Percentiles rank a stretch among this genome's conserved stretches.
Evolutionary conservation across 805 yeast genomes (phyloP).

Genomic region (Cyberlindnera xishuangbannaensis): DNA sequence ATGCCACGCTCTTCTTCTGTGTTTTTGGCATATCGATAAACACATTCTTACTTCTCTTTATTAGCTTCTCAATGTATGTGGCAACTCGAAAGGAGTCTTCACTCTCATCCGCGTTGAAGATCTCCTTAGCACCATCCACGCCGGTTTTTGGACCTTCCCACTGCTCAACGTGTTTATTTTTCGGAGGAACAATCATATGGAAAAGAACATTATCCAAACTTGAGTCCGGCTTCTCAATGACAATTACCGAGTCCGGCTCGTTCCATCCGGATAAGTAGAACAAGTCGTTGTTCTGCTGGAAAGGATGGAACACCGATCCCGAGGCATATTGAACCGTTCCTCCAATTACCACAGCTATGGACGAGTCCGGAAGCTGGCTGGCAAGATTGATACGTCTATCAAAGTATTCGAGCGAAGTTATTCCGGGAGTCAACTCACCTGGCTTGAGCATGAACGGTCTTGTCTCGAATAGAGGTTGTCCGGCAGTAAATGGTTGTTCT

Average conservation of each 20-base stretch:
- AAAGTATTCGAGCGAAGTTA: slow-evolving; percentile 76
- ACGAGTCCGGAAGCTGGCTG: slow-evolving; percentile 48
- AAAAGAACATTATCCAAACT: slow-evolving; percentile 49
- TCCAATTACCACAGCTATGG: slow-evolving; percentile 74
- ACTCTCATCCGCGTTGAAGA: slow-evolving; percentile 83
- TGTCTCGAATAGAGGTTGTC: slow-evolving; percentile 86
- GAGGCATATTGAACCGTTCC: slow-evolving; percentile 70
- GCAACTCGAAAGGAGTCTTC: slow-evolving; percentile 42
- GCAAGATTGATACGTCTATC: slow-evolving; percentile 61
- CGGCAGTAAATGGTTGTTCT: slow-evolving; percentile 40
- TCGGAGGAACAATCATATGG: slow-evolving; percentile 83
- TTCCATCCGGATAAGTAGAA: slow-evolving; percentile 88
- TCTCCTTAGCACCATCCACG: slow-evolving; percentile 68
- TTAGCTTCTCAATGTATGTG: slow-evolving; percentile 39
- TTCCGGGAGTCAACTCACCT: slow-evolving; percentile 87
- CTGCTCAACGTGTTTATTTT: slow-evolving; percentile 68
- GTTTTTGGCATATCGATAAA: slow-evolving; percentile 45
- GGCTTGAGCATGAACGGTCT: slow-evolving; percentile 65
- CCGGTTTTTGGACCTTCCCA: slow-evolving; percentile 98
- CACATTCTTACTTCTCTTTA: slow-evolving; percentile 44
- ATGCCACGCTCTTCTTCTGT: slow-evolving; percentile 13
- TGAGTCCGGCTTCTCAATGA: slow-evolving; percentile 56
- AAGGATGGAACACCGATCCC: slow-evolving; percentile 86
- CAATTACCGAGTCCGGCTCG: slow-evolving; percentile 74
- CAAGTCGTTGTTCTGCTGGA: slow-evolving; percentile 88